Evolutionary conservation across 2,329 filamentous ascomycete genomes (phyloP).

Genomic region (Ascochyta pisi): DNA sequence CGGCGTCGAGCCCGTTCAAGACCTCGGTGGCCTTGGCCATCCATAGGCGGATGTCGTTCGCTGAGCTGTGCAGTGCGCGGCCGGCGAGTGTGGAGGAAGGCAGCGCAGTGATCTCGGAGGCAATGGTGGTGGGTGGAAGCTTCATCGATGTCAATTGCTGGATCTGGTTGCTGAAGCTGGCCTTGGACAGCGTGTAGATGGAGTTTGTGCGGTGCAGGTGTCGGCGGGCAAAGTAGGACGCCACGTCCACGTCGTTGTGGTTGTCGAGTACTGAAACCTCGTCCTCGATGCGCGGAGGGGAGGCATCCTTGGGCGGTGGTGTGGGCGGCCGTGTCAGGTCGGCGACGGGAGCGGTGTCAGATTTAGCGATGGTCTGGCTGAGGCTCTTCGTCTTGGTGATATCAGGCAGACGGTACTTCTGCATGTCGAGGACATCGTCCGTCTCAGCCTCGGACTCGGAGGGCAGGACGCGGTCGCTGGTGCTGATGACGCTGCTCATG

Average conservation of each 20-base stretch:
- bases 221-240: constrained; percentile 71
- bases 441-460: constrained; percentile 57
- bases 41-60: constrained; percentile 93
- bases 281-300: constrained; percentile 55
- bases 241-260: constrained; percentile 56
- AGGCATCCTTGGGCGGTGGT: constrained; percentile 61
- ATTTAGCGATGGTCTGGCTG: constrained; percentile 41
- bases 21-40: constrained; percentile 92
- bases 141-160: constrained; percentile 90
- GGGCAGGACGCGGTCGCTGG: constrained; percentile 62
- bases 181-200: constrained; percentile 90
- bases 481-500: constrained; percentile 56
- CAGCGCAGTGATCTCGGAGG: constrained; percentile 82
- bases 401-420: constrained; percentile 77
- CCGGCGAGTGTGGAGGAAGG: constrained; percentile 84
- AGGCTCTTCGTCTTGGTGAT: constrained; percentile 70
- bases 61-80: constrained; percentile 81
- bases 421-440: constrained; percentile 68
- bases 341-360: constrained; percentile 21
- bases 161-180: constrained; percentile 91
- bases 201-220: constrained; percentile 71
- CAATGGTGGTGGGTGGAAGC: constrained; percentile 84
- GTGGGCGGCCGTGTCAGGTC: constrained; percentile 21
- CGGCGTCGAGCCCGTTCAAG: constrained; percentile 85
- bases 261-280: constrained; percentile 44